Conservation (phyloP, 345 rosid genomes). For the Noccaea caerulescens region DNA sequence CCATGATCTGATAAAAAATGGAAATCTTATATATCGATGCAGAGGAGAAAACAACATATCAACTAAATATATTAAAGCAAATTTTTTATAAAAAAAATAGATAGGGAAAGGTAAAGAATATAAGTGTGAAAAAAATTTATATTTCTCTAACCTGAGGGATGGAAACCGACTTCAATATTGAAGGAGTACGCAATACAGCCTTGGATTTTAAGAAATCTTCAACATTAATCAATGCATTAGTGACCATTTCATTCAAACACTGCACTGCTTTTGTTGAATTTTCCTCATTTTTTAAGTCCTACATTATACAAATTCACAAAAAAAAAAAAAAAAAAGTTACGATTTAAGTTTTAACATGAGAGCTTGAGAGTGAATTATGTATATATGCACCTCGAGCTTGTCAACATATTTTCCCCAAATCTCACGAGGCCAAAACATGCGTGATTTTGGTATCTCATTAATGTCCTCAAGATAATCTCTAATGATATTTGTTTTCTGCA, state of each 20-base stretch:
- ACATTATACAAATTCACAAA: constrained; percentile 16
- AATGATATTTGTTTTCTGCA: constrained; percentile 93
- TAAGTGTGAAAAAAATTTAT: neutral
- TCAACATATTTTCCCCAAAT: constrained; percentile 90
- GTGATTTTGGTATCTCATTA: constrained; percentile 93
- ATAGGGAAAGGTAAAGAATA: neutral
- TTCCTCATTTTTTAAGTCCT: constrained; percentile 89
- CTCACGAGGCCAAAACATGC: constrained; percentile 98
- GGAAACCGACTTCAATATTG: constrained; percentile 74
- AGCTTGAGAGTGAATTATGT: constrained; percentile 26
- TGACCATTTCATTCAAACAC: constrained; percentile 94
- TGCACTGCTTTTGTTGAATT: constrained; percentile 82
- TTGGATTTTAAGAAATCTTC: constrained; percentile 85
- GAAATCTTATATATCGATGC: constrained; percentile 7
- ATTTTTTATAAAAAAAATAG: neutral
- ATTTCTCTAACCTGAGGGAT: constrained; percentile 71
- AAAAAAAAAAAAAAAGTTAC: constrained; percentile 27
- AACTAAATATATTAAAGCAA: neutral
- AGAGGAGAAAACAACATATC: constrained; percentile 18
- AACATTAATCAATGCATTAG: constrained; percentile 72
- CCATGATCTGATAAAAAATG: constrained; percentile 71
- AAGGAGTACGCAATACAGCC: constrained; percentile 64
- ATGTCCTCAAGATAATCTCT: constrained; percentile 97
- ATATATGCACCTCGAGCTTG: constrained; percentile 81
- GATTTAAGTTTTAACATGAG: constrained; percentile 12